phyloP scores from a whole-genome alignment of 2,329 filamentous ascomycete genomes.

The Leptographium procerum region DNA sequence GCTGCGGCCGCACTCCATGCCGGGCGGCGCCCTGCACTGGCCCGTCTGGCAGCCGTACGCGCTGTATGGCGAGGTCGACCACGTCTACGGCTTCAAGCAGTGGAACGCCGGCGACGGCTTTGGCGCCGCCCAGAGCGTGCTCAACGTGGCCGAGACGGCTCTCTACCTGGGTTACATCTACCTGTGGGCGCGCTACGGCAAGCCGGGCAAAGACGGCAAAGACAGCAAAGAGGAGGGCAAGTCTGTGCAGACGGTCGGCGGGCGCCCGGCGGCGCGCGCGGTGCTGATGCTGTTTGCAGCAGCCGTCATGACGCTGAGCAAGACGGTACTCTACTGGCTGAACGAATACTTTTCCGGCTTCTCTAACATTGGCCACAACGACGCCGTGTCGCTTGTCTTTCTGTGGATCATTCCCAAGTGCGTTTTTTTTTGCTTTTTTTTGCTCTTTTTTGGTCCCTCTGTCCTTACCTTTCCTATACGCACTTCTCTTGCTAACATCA shows the following conservation, averaged over 20 bases:
- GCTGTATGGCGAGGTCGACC: conserved; percentile 68
- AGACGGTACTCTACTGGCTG: conserved; percentile 49
- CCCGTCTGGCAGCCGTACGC: conserved; percentile 68
- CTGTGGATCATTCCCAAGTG: conserved; percentile 51
- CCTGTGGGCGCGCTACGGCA: conserved; percentile 21
- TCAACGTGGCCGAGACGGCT: conserved; percentile 26
- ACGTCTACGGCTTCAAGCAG: conserved; percentile 70
- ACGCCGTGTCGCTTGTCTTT: conserved; percentile 28
- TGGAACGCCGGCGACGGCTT: conserved; percentile 61
- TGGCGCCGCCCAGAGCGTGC: conserved; percentile 57
- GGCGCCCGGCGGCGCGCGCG: conserved; percentile 31
- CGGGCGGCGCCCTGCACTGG: conserved; percentile 59
- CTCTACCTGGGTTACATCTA: conserved; percentile 22
- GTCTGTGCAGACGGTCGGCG: conserved; percentile 20
- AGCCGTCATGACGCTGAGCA: conserved; percentile 49
- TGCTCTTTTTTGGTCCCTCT: not conserved
- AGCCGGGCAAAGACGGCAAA: too few relatives aligned
- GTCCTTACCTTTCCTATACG: not conserved
- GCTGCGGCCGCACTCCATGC: conserved; percentile 70
- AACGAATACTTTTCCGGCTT: conserved; percentile 46
- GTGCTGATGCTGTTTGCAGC: conserved; percentile 39
- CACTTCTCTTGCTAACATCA: not conserved
- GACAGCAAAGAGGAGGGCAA: conserved; percentile 1
- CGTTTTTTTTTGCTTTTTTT: not conserved
- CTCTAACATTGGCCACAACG: conserved; percentile 47